Evolutionary conservation across 768 basidiomycete species (phyloP).

Genomic region (Gloeopeniophorella convolvens): DNA sequence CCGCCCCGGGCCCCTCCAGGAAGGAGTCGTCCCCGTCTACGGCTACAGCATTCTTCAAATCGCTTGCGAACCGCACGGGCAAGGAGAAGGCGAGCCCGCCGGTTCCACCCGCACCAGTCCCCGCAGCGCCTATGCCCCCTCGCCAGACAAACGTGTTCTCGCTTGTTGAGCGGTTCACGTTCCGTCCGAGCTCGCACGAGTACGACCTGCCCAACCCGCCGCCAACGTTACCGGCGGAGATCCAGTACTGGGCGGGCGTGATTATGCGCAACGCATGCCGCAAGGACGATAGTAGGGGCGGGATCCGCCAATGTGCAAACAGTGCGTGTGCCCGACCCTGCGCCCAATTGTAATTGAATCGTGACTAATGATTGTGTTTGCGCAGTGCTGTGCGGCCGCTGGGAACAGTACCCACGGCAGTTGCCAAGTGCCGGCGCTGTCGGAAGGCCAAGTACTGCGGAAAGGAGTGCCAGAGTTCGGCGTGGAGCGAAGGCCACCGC

Average conservation of each 20-base stretch:
- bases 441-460: constrained; percentile 98
- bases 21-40: neutral
- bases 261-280: constrained; percentile 99
- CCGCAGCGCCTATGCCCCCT: constrained; percentile 18
- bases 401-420: constrained; percentile 89
- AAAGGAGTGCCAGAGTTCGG: constrained; percentile 93
- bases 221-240: constrained; percentile 75
- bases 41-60: constrained; percentile 35
- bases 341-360: neutral
- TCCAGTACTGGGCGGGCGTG: constrained; percentile 99
- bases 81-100: constrained; percentile 34
- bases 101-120: constrained; percentile 22
- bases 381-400: constrained; percentile 87
- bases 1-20: too few relatives aligned
- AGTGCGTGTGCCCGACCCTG: constrained; percentile 55
- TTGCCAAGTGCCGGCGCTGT: constrained; percentile 97
- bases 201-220: constrained; percentile 60
- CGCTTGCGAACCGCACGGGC: constrained; percentile 44
- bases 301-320: constrained; percentile 96
- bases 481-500: constrained; percentile 93
- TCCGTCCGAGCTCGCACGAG: constrained; percentile 82
- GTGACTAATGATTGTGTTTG: constrained; percentile 10
- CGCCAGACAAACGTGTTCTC: constrained; percentile 91
- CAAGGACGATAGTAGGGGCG: constrained; percentile 90
- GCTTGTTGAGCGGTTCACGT: constrained; percentile 93